phyloP scores from a whole-genome alignment of 176 grass and related monocot genomes.

The Carex parvula region DNA sequence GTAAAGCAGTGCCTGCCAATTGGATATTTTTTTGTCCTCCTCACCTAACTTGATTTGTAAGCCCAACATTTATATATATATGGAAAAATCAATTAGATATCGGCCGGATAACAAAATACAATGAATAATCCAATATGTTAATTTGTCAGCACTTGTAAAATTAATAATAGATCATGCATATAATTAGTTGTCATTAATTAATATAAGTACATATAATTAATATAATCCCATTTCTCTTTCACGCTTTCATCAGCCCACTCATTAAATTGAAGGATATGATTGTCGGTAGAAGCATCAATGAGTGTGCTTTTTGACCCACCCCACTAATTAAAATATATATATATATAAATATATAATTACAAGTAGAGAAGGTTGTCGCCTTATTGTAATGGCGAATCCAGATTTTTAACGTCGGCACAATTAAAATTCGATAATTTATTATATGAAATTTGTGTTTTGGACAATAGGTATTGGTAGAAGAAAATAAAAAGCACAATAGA shows the following conservation, averaged over 20 bases:
- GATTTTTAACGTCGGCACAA: too few species aligned
- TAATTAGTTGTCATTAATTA: not conserved
- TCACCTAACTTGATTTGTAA: too few species aligned
- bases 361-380: too few species aligned
- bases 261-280: not conserved
- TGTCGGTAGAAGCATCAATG: slow-evolving; percentile 8
- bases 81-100: not conserved
- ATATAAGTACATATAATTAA: not conserved
- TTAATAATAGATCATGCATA: not conserved
- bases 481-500: too few species aligned
- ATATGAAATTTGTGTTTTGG: too few species aligned
- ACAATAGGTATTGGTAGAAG: too few species aligned
- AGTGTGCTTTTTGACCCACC: not conserved
- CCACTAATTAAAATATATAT: not conserved
- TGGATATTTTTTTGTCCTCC: too few species aligned
- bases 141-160: not conserved
- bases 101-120: not conserved
- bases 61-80: not conserved
- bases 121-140: slow-evolving; percentile 12
- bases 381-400: too few species aligned
- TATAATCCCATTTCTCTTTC: not conserved
- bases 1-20: too few species aligned
- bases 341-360: too few species aligned
- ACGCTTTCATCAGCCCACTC: not conserved
- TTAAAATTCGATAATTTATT: too few species aligned